Percentiles rank a stretch among this genome's conserved stretches.
Evolutionary conservation across 2,329 filamentous ascomycete genomes (phyloP).

Genomic region (Aulographum hederae): DNA sequence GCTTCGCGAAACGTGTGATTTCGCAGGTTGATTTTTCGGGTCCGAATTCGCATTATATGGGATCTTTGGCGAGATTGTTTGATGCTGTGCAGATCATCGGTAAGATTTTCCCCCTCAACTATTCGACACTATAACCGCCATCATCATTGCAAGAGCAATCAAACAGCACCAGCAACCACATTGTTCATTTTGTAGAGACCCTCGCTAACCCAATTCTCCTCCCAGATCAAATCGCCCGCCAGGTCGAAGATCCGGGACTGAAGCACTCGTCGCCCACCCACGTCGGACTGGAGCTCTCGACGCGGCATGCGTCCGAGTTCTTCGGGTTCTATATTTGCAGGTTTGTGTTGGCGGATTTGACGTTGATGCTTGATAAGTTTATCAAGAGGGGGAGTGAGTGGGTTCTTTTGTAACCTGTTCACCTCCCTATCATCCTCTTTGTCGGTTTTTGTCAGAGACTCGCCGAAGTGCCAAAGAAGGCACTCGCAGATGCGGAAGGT

Average conservation of each 20-base stretch:
- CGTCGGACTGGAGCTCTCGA: constrained; percentile 84
- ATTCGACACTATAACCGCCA: no score
- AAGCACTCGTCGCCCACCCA: constrained; percentile 86
- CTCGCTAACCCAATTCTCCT: constrained; percentile 1
- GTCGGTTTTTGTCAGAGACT: no score
- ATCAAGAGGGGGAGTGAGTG: constrained; percentile 94
- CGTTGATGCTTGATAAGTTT: constrained; percentile 81
- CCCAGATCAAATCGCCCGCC: constrained; percentile 85
- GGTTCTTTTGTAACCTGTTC: constrained; percentile 43
- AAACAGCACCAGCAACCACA: background rate
- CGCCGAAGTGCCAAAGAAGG: background rate
- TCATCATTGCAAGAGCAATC: background rate
- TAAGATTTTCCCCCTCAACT: constrained; percentile 34
- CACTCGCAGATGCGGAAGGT: background rate
- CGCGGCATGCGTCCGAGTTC: constrained; percentile 87
- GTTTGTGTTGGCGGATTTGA: constrained; percentile 77
- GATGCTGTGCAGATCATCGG: constrained; percentile 86
- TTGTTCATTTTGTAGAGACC: no score
- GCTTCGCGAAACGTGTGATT: constrained; percentile 55
- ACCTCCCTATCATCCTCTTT: no score
- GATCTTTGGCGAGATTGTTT: constrained; percentile 71
- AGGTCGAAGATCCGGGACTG: constrained; percentile 87
- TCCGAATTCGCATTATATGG: constrained; percentile 82
- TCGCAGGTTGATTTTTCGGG: constrained; percentile 54
- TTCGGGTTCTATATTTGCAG: constrained; percentile 94